These are phyloP conservation scores for Knufia petricola DNA, from an alignment of 2,329 filamentous ascomycete genomes.

Conservation along the genomic window DNA sequence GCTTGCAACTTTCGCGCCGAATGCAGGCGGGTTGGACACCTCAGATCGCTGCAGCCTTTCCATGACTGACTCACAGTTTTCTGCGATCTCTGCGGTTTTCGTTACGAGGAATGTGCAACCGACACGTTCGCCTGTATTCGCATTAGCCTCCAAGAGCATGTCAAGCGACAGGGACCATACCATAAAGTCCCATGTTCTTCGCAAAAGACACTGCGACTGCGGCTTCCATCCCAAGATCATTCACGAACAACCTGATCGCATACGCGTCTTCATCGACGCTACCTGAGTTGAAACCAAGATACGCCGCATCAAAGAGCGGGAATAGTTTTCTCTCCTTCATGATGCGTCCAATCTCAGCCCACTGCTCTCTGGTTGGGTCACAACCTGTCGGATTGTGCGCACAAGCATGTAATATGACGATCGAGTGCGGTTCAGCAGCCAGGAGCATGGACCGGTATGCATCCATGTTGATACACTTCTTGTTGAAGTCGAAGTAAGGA, in stretches of 20 bases:
- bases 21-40: constrained; percentile 96
- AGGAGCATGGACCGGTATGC: constrained; percentile 76
- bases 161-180: not conserved
- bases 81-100: constrained; percentile 78
- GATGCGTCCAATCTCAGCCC: constrained; percentile 72
- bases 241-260: constrained; percentile 83
- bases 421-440: constrained; percentile 63
- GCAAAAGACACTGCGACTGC: constrained; percentile 88
- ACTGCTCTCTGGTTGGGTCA: constrained; percentile 84
- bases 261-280: constrained; percentile 88
- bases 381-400: constrained; percentile 97
- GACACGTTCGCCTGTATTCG: constrained; percentile 66
- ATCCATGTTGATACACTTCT: constrained; percentile 94
- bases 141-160: not conserved
- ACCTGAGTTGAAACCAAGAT: constrained; percentile 94
- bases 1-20: constrained; percentile 87
- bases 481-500: constrained; percentile 98
- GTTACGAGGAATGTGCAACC: constrained; percentile 91
- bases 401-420: constrained; percentile 87
- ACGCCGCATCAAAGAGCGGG: constrained; percentile 99
- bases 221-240: constrained; percentile 73
- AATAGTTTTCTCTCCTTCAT: constrained; percentile 76
- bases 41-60: constrained; percentile 95
- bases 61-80: constrained; percentile 90
- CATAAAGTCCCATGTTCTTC: constrained; percentile 99